Percentiles rank a stretch among this genome's conserved stretches.
These are phyloP conservation scores for Paramecium sonneborni DNA, from an alignment of 73 alveolate species.

Conservation along the genomic window DNA sequence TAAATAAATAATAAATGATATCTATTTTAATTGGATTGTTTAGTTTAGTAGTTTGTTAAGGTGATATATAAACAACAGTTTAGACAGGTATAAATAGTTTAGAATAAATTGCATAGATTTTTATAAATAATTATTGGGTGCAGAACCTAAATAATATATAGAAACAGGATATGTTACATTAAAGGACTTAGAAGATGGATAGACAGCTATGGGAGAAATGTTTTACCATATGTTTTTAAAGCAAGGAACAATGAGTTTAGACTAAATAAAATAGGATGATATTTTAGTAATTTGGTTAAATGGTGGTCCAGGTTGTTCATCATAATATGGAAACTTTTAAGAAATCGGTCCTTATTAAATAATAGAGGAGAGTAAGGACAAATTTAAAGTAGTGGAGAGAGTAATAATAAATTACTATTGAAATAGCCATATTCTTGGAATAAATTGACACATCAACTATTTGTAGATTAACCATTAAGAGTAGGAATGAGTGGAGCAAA, in stretches of 20 bases:
- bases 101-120: neutral
- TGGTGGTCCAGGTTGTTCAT: slow-evolving; percentile 72
- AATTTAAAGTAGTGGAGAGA: neutral
- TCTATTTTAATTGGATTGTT: neutral
- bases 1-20: neutral
- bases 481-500: slow-evolving; percentile 70
- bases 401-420: neutral
- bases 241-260: neutral
- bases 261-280: neutral
- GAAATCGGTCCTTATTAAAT: slow-evolving; percentile 57
- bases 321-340: slow-evolving; percentile 60
- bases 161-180: slow-evolving; percentile 41
- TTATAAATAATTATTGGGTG: neutral
- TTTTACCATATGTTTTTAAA: slow-evolving; percentile 34
- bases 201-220: neutral
- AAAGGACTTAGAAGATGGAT: neutral
- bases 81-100: neutral
- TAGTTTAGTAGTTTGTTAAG: neutral
- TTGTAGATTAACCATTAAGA: slow-evolving; percentile 86
- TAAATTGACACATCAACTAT: slow-evolving; percentile 79
- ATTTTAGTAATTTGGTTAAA: slow-evolving; percentile 56
- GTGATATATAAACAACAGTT: neutral
- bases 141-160: neutral
- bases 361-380: neutral
- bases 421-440: slow-evolving; percentile 35